Percentiles rank a stretch among this genome's conserved stretches.
Conservation (phyloP, 1,284 basidiomycete species). For the Heterobasidion irregulare region DNA sequence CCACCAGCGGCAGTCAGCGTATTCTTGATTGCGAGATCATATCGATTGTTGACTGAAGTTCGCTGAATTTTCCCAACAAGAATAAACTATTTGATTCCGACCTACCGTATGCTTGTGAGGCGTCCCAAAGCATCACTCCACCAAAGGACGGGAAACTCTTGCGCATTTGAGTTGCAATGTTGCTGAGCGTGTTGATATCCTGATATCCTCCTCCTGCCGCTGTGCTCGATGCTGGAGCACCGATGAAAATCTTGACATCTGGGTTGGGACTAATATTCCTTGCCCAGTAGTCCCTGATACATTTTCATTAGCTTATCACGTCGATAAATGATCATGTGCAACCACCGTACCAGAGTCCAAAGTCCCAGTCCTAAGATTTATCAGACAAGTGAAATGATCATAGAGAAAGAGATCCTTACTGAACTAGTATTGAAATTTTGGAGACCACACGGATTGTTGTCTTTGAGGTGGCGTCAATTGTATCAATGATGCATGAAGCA, state of each 20-base stretch:
- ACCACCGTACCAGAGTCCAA: conserved; percentile 35
- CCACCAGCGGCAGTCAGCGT: conserved; percentile 52
- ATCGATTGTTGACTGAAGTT: conserved; percentile 49
- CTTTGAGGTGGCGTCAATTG: conserved; percentile 17
- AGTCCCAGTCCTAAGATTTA: conserved; percentile 38
- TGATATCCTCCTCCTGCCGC: conserved; percentile 56
- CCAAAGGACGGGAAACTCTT: conserved; percentile 63
- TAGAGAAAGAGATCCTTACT: conserved; percentile 19
- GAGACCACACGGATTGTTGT: conserved; percentile 44
- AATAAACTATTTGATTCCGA: neutral
- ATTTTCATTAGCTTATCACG: neutral
- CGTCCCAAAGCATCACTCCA: conserved; percentile 69
- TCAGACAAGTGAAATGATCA: neutral
- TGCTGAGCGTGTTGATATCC: conserved; percentile 34
- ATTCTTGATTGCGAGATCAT: conserved; percentile 54
- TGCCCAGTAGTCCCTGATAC: conserved; percentile 51
- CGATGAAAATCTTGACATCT: conserved; percentile 55
- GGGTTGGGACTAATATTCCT: conserved; percentile 44
- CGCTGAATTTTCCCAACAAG: neutral
- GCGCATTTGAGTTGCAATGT: conserved; percentile 45
- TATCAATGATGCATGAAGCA: neutral
- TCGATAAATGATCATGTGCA: too few species aligned
- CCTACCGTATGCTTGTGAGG: conserved; percentile 58
- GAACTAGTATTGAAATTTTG: conserved; percentile 31
- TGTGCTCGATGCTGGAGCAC: conserved; percentile 46